Conservation (phyloP, 2,329 filamentous ascomycete species). For the Acarospora socialis region DNA sequence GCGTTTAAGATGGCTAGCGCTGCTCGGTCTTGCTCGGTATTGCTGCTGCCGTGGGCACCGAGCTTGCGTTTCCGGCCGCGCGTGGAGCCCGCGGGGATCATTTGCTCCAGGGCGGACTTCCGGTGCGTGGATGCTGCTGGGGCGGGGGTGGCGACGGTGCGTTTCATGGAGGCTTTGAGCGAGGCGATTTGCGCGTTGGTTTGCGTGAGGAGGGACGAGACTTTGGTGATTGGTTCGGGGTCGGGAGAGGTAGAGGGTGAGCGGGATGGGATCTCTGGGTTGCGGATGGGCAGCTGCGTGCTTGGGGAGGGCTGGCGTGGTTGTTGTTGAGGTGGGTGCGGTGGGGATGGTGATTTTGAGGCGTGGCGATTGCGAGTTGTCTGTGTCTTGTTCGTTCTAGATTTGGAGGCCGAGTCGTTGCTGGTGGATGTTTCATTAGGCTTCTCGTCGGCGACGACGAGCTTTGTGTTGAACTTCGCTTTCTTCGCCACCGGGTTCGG, state of each 20-base stretch:
- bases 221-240: conserved; percentile 16
- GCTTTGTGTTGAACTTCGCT: conserved; percentile 34
- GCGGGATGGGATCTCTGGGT: conserved; percentile 28
- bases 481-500: conserved; percentile 25
- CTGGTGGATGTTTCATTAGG: conserved; percentile 17
- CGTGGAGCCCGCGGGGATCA: conserved; percentile 34
- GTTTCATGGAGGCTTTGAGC: conserved; percentile 35
- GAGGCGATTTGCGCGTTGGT: conserved; percentile 33
- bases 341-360: conserved; percentile 13
- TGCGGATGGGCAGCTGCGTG: conserved; percentile 29
- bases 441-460: conserved; percentile 24
- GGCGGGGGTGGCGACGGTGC: conserved; percentile 21
- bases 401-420: conserved; percentile 20
- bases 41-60: conserved; percentile 37
- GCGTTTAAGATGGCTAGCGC: conserved; percentile 58
- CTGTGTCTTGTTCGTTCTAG: conserved; percentile 13
- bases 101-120: conserved; percentile 32
- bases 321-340: conserved; percentile 19
- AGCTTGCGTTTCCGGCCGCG: conserved; percentile 39
- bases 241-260: conserved; percentile 17
- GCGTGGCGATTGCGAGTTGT: no score
- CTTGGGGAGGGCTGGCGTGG: conserved; percentile 27
- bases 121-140: conserved; percentile 23
- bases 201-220: conserved; percentile 24
- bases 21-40: conserved; percentile 43